Evolutionary conservation across 495 filamentous ascomycete species (phyloP).

Genomic region (Oidiodendron maius): DNA sequence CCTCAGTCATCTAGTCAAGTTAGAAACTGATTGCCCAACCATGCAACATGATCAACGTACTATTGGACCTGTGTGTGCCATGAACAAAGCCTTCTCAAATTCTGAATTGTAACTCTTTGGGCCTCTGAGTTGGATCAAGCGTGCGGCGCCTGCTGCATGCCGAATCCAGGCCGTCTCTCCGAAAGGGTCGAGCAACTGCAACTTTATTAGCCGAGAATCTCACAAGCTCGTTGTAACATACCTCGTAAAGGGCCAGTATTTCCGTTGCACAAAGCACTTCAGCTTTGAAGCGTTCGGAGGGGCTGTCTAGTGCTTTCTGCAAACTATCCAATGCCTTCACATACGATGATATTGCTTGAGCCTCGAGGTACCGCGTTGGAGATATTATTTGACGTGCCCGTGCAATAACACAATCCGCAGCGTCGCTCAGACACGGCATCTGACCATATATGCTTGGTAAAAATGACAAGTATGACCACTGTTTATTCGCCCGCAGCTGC

Average conservation of each 20-base stretch:
- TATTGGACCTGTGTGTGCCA: constrained; percentile 27
- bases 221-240: constrained; percentile 3
- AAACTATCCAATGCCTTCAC: constrained; percentile 28
- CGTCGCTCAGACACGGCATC: constrained; percentile 25
- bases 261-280: constrained; percentile 32
- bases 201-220: not conserved
- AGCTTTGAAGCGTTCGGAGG: constrained; percentile 16
- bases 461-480: constrained; percentile 29
- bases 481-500: constrained; percentile 14
- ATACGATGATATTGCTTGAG: constrained; percentile 24
- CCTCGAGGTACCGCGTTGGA: constrained; percentile 10
- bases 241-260: constrained; percentile 30
- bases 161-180: constrained; percentile 24
- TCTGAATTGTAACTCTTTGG: constrained; percentile 26
- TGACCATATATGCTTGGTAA: constrained; percentile 29
- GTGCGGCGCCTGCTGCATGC: constrained; percentile 26
- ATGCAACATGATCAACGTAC: constrained; percentile 13
- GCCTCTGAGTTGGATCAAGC: constrained; percentile 30
- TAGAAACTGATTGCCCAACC: not conserved
- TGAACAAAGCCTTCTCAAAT: constrained; percentile 32
- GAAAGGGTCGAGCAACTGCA: constrained; percentile 19
- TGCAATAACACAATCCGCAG: constrained; percentile 27
- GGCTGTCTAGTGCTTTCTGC: constrained; percentile 26
- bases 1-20: constrained; percentile 25
- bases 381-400: constrained; percentile 24